Evolutionary conservation across 148 eudicot genomes (phyloP), one percentile per base, ranked within the genome.

Genomic region (Talinum fruticosum): DNA sequence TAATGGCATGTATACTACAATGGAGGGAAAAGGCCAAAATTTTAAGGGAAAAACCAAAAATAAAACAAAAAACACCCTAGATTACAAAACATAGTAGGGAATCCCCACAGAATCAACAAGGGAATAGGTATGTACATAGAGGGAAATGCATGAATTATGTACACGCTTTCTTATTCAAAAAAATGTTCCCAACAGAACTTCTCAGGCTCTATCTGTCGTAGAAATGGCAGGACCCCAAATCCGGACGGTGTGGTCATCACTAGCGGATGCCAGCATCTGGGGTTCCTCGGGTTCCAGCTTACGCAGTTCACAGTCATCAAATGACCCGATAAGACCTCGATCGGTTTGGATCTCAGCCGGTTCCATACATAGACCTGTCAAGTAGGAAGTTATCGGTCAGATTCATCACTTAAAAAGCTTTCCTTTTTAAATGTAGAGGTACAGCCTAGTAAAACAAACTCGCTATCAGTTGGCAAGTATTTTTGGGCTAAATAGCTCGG

Each of bases 191-290:
- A n/a, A n/a, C n/a, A n/a, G n/a, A 13, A 59, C 28, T 18, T 54
- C 71, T 73, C 61, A 78, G 36, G 35, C 37, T 44, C 54, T 51
- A 64, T 68, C 61, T 78, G 81, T 53, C 61, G 53, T 76, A 19
- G 76, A 72, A 59, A 35, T 73, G 38, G 80, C 67, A 35, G 94
- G 87, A 36, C 97, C 97, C 99, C 99, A 95, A 79, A 95, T 90
- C 57, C 99, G 97, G 68, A 95, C 87, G 5, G 97, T 95, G 30
- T 89, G 89, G 85, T 95, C 99, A 75, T 95, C 99, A 73, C 99
- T 93, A 23, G 96, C 99, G 33, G 99, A 95, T 78, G 99, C 99
- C 83, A 95, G 77, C 93, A 95, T 86, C 34, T 85, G 82, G n/a
- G 90, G 94, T 84, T 87, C 79, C 30, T 83, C 2, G 93, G 94